These are phyloP conservation scores for Solanum chmielewskii DNA, from an alignment of 257 asterid species.

Conservation along the genomic window DNA sequence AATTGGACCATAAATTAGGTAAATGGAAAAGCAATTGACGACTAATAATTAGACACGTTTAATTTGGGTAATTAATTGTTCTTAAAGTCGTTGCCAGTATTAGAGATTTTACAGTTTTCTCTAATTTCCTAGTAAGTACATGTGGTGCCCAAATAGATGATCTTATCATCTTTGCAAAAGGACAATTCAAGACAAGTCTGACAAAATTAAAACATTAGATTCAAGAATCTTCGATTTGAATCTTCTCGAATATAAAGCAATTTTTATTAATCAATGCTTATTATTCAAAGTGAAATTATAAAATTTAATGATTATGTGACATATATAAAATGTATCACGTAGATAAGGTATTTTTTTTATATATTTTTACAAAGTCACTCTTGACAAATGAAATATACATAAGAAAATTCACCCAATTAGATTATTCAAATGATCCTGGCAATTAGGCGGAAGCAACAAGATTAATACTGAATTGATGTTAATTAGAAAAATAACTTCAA, in stretches of 20 bases:
- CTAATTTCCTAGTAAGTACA: too few species aligned
- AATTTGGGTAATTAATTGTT: background rate
- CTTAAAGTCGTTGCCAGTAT: background rate
- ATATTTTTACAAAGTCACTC: background rate
- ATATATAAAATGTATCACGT: background rate
- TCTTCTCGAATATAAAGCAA: fast-evolving
- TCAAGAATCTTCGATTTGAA: fast-evolving
- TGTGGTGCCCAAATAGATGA: background rate
- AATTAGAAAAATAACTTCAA: background rate
- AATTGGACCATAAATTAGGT: background rate
- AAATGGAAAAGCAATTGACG: background rate
- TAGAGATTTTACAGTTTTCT: background rate
- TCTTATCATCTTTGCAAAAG: background rate
- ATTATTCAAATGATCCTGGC: background rate
- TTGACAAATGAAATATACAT: background rate
- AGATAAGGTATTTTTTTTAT: background rate
- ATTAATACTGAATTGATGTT: background rate
- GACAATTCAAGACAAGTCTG: background rate
- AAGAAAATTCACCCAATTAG: background rate
- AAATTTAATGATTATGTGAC: background rate
- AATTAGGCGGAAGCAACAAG: background rate
- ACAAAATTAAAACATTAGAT: background rate
- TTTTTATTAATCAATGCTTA: fast-evolving
- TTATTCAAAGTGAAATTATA: fast-evolving
- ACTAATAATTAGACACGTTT: background rate